Evolutionary conservation across 257 asterid species (phyloP), one percentile per base, ranked within the genome.

Genomic region (Salvia hispanica): DNA sequence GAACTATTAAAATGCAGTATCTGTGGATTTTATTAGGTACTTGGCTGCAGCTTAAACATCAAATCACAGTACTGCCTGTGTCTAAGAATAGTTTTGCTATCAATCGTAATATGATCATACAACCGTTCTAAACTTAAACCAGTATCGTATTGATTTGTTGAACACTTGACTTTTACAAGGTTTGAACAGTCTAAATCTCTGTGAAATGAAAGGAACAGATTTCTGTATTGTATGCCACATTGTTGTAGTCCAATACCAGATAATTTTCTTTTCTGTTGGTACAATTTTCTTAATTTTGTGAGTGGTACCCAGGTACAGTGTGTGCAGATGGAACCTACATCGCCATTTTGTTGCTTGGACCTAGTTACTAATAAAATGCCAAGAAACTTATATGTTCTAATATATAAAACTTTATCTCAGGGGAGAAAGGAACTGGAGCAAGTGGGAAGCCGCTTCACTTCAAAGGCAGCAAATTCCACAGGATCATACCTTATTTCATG

Each of bases 401-500:
- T 69, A 60, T 11, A 9, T 67, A 40, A 53, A 40, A 42, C 43
- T 59, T 62, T 42, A 18, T 61, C 67, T 66, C 92, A 92, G 98
- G 98, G 59, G 95, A 89, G 80, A 92, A 92, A 78, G 98, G 98
- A 48, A 77, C 71, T 40, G 98, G 96, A 64, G 72, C 72, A 43
- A 86, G 87, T 39, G 95, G 96, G 59, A 87, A 86, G 76, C 79
- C 86, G 62, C 92, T 92, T 71, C 92, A 87, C 71, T 92, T 81
- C 74, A 92, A 80, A 76, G 98, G 96, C 52, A 87, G 92, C 82
- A 76, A 63, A 63, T 89, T 92, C 78, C 98, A 92, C 71, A 81
- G 98, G 74, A 89, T 92, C 82, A 89, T 92, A 73, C 98, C 96
- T 9, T 82, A 84, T 81, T 92, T 89, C 76, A 92, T 92, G 98